phyloP scores from a whole-genome alignment of 345 rosid genomes.

The Eucalyptus marginata region DNA sequence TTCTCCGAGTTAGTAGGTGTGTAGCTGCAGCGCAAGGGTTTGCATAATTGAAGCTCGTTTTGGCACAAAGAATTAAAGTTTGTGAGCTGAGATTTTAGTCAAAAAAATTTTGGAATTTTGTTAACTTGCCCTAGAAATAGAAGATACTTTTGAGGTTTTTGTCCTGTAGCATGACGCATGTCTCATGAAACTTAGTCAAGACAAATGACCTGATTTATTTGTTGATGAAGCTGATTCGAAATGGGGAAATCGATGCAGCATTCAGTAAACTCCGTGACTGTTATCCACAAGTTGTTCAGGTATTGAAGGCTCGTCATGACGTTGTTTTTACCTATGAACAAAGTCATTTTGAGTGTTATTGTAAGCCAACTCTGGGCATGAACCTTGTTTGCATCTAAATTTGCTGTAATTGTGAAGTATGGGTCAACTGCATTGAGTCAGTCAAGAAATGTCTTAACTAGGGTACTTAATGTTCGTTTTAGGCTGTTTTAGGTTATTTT shows the following conservation, averaged over 20 bases:
- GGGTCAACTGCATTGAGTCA: neutral
- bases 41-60: neutral
- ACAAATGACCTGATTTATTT: conserved; percentile 5
- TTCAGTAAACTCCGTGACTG: conserved; percentile 49
- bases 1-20: neutral
- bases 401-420: neutral
- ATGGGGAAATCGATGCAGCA: conserved; percentile 73
- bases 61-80: neutral
- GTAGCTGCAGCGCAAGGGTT: neutral
- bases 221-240: conserved; percentile 58
- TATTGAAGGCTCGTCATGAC: neutral
- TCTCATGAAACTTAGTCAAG: neutral
- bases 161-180: neutral
- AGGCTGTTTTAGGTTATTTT: neutral
- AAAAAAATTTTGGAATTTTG: neutral
- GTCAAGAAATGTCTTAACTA: neutral
- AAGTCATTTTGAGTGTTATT: neutral
- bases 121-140: neutral
- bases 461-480: neutral
- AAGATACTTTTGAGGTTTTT: neutral
- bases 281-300: conserved; percentile 90
- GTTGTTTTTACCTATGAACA: neutral
- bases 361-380: neutral
- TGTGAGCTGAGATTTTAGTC: neutral
- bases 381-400: neutral